phyloP scores from a whole-genome alignment of 345 rosid species.

The Bruguiera gymnorhiza region DNA sequence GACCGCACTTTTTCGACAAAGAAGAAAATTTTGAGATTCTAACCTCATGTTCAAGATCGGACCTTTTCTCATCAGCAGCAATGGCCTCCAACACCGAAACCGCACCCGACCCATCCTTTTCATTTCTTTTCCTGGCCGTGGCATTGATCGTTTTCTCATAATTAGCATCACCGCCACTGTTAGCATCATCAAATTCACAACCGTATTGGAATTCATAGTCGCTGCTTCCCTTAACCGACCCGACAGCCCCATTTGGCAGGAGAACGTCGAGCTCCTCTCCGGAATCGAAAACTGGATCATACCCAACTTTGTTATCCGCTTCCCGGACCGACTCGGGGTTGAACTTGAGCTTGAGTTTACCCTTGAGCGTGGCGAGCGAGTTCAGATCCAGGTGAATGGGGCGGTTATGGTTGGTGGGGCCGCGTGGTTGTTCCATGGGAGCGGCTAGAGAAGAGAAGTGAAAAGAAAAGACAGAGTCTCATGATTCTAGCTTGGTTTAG shows the following conservation, averaged over 20 bases:
- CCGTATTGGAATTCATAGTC: slow-evolving; percentile 11
- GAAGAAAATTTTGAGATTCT: slow-evolving; percentile 3
- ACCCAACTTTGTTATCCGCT: slow-evolving; percentile 35
- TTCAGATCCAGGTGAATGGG: slow-evolving; percentile 8
- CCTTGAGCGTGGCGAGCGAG: slow-evolving; percentile 41
- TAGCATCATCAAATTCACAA: slow-evolving; percentile 12
- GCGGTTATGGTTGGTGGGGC: slow-evolving; percentile 5
- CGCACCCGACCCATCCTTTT: slow-evolving; percentile 27
- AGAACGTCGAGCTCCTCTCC: slow-evolving; percentile 64
- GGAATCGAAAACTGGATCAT: slow-evolving; percentile 27
- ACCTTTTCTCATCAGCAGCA: slow-evolving; percentile 61
- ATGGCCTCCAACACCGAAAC: slow-evolving; percentile 37
- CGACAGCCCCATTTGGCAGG: slow-evolving; percentile 35
- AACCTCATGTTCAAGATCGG: slow-evolving; percentile 59
- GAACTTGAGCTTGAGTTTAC: slow-evolving; percentile 46
- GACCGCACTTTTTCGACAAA: background rate
- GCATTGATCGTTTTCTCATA: slow-evolving; percentile 17
- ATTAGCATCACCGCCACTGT: background rate
- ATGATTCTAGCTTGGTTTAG: slow-evolving; percentile 6
- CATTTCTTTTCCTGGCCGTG: slow-evolving; percentile 18
- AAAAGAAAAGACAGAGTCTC: background rate
- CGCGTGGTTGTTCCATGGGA: slow-evolving; percentile 13
- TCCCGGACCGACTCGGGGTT: slow-evolving; percentile 49
- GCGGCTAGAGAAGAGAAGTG: background rate
- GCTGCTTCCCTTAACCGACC: slow-evolving; percentile 21